Conservation (phyloP, 176 grass and related monocot species). For the Coix lacrymajobi region DNA sequence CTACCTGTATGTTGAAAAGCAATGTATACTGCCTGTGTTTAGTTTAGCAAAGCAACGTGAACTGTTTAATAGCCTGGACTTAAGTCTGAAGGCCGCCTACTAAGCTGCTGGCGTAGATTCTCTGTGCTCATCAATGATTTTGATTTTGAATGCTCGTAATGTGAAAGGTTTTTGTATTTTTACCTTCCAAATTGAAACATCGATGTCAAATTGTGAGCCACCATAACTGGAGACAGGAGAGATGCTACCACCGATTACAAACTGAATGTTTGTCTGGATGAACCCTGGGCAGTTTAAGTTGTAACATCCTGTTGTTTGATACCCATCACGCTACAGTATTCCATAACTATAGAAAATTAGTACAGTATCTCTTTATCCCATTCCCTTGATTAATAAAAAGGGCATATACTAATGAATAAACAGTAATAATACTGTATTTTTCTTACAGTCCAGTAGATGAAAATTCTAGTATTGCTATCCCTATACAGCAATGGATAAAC, state of each 20-base stretch:
- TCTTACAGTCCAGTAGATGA: conserved; percentile 90
- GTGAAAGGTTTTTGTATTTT: conserved; percentile 34
- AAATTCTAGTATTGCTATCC: conserved; percentile 69
- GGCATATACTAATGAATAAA: neutral
- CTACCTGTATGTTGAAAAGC: too few relatives aligned
- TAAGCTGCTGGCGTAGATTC: conserved; percentile 41
- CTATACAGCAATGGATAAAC: conserved; percentile 71
- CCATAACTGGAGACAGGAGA: conserved; percentile 66
- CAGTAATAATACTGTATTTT: neutral
- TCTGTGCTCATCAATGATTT: neutral
- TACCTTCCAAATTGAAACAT: conserved; percentile 84
- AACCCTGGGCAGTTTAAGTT: conserved; percentile 78
- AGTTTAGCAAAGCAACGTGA: too few relatives aligned
- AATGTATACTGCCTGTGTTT: too few relatives aligned
- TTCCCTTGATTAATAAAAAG: neutral
- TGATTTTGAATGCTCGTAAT: conserved; percentile 13
- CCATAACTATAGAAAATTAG: conserved; percentile 8
- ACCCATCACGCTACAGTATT: conserved; percentile 70
- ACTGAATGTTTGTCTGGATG: conserved; percentile 76
- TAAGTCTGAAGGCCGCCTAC: conserved; percentile 8
- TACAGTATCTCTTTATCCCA: neutral
- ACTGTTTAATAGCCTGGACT: conserved; percentile 21
- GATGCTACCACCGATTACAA: conserved; percentile 79
- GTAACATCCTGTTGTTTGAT: conserved; percentile 78
- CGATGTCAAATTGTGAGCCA: conserved; percentile 70